Conservation (phyloP, 108 stramenopile species). For the Epithemia pelagica region DNA sequence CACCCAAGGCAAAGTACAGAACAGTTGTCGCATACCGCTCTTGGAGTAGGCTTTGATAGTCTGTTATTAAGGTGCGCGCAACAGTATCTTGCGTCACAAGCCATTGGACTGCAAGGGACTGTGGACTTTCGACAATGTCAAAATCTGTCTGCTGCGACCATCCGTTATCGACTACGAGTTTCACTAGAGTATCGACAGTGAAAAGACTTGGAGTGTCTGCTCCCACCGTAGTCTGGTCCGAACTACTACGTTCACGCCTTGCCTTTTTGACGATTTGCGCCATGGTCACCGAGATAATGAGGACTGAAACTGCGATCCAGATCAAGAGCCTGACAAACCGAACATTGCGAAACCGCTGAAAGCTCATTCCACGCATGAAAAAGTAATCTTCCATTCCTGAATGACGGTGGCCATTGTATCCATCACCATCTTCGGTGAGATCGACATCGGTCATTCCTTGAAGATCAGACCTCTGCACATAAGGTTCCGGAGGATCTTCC, state of each 20-base stretch:
- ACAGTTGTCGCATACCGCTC: slow-evolving; percentile 37
- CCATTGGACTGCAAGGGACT: neutral
- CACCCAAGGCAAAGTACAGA: slow-evolving; percentile 30
- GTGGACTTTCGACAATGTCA: neutral
- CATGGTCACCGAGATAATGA: neutral
- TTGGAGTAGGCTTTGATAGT: neutral
- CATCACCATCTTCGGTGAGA: neutral
- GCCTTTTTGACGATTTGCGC: neutral
- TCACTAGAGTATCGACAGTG: neutral
- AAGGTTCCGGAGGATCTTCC: neutral
- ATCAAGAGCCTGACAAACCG: neutral
- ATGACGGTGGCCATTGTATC: neutral
- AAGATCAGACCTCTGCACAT: neutral
- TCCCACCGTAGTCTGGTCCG: neutral
- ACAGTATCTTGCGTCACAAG: neutral
- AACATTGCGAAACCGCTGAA: neutral
- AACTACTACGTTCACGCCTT: neutral
- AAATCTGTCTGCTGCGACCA: neutral
- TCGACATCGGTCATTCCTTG: neutral
- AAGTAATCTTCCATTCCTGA: no score
- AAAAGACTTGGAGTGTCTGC: neutral
- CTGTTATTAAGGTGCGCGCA: neutral
- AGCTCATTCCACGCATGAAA: no score
- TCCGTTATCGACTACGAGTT: neutral
- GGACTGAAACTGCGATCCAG: neutral